Evolutionary conservation across 176 grass and related monocot species (phyloP), one percentile per base, ranked within the genome.

Genomic region (Oryza meyeriana): DNA sequence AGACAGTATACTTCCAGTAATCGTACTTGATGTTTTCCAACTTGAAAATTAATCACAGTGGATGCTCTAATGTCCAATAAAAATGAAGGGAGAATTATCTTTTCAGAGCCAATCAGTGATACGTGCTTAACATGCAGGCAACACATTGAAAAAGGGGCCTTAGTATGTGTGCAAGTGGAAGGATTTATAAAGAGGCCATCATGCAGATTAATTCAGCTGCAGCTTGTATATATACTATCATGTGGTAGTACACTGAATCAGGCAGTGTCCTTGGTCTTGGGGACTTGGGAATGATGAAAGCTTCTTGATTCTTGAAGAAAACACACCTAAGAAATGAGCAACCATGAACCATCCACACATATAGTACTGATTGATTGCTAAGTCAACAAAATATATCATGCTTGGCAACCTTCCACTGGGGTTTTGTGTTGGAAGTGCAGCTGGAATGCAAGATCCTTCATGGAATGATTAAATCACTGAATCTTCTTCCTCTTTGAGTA

Each of bases 391-490:
- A 55, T 5, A 55, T 69, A 72, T 33, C 40, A 66, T 83, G 57
- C 41, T 71, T 40, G 27, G 28, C 17, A 81, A 64, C 4, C 14
- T 29, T 78, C 14, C 52, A 71, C 50, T 78, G 10, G 61, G 36
- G 44, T 69, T 24, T 61, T 24, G 17, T 59, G 29, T 74, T 79
- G 81, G 36, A 84, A 61, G 17, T 79, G 61, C 61, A 84, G 35
- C 16, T 73, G 13, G 10, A 62, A 69, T 75, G 61, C 81, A 88
- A 75, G 81, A 88, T 80, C 76, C 38, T 38, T 80, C 81, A 50
- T 50, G 76, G 61, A 68, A 69, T 69, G 48, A 75, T 80, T 48
- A 48, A 62, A 84, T 45, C 48, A 18, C 16, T 69, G 26, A 66
- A 69, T 75, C 38, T 79, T 79, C 69, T 38, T 17, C 0, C 67